Evolutionary conservation across 2,329 filamentous ascomycete genomes (phyloP).

Genomic region (Ascosphaera apis): DNA sequence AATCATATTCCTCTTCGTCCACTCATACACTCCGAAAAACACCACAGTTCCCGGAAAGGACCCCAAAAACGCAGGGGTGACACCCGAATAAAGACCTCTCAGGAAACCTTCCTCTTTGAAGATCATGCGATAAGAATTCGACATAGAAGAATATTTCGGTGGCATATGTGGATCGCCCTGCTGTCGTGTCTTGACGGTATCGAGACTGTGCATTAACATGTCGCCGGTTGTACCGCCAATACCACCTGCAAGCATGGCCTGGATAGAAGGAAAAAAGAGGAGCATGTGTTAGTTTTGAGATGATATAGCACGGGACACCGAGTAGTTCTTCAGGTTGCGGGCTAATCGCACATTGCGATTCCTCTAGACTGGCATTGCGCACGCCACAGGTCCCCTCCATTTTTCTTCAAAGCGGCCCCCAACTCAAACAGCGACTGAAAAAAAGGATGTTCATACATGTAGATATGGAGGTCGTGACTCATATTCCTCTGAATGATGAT

Average conservation of each 20-base stretch:
- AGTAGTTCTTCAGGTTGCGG: conserved; percentile 5
- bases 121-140: conserved; percentile 79
- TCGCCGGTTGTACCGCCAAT: conserved; percentile 83
- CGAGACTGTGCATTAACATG: conserved; percentile 95
- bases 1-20: conserved; percentile 71
- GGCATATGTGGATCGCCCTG: conserved; percentile 89
- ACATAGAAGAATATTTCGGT: conserved; percentile 76
- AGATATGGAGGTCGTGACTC: conserved; percentile 38
- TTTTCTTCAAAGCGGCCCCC: too few species aligned
- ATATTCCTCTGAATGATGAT: conserved; percentile 23
- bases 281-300: not conserved
- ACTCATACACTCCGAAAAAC: conserved; percentile 95
- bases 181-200: conserved; percentile 95
- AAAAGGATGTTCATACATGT: conserved; percentile 28
- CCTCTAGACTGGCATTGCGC: too few species aligned
- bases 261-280: conserved; percentile 7
- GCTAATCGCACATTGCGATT: not conserved
- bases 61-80: conserved; percentile 68
- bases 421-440: conserved; percentile 1
- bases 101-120: conserved; percentile 74
- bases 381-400: too few species aligned
- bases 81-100: conserved; percentile 79
- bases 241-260: conserved; percentile 92
- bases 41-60: conserved; percentile 85
- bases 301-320: conserved; percentile 3